Base-by-base conservation (phyloP, 768 basidiomycete species). In the Mycena olivaceomarginata region DNA sequence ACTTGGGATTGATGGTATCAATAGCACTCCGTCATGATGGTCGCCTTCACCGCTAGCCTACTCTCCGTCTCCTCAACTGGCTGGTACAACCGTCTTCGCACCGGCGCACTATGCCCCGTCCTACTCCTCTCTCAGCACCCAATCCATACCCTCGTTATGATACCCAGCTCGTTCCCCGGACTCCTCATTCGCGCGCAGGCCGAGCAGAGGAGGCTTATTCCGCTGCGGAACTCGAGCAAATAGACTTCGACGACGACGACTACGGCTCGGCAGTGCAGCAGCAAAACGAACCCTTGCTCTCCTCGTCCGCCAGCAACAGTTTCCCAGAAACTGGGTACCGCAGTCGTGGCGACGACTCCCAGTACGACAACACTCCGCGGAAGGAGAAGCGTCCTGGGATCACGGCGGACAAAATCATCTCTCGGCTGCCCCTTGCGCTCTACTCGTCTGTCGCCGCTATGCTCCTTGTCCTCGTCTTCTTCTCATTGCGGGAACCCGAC, bases 101-200 rank as follows among this genome's bases (percentile, higher is more conserved):
- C 64, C 56, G 57, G 51, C 75, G 71, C 51, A 48, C 20, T 9
- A 90, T 90, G 89, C 84, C 87, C 46, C 86, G 86, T 45, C 87
- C 88, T 43, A 82, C 81, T 67, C 87, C 88, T 31, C 81, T 90
- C 37, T 81, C 83, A 71, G 59, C 86, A 39, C 77, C 85, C 39
- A 86, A 80, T 51, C 11, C 70, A 74, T 79, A 74, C 74, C 83
- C 45, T 78, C 85, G 69, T 59, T 79, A 74, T 60, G 86, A 88
- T 64, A 82, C 87, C 72, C 87, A 84, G 72, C 63, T 77, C 40
- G 93, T 92, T 20, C 93, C 93, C 3, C 87, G 93, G 71, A 93
- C 93, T 40, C 93, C 93, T 67, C 93, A 91, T 83, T 91, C 91
- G 46, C 91, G 91, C 77, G 88, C 91, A 56, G 92, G 91, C 65